A percentile compares a stretch with the other conserved stretches of the same genome.
Evolutionary conservation across 495 filamentous ascomycete species (phyloP).

Genomic region (Immersiella caudata): DNA sequence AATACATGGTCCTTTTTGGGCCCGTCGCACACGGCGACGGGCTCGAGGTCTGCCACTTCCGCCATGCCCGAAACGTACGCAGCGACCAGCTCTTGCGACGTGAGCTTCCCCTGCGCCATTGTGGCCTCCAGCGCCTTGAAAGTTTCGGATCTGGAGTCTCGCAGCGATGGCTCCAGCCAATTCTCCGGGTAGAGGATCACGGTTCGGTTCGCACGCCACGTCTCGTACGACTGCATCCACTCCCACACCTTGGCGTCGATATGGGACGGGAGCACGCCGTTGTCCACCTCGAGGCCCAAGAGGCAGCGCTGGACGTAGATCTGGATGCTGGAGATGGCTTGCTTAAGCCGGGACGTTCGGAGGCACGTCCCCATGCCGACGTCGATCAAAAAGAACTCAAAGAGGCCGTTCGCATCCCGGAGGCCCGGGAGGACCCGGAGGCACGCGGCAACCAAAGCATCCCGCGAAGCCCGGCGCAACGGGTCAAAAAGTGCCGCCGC

Average conservation of each 20-base stretch:
- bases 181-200: constrained; percentile 48
- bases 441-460: neutral
- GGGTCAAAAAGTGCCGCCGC: too few species aligned
- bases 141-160: constrained; percentile 42
- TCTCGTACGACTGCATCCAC: constrained; percentile 21
- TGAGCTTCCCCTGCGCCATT: too few species aligned
- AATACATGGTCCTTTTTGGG: neutral
- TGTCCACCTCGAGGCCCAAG: constrained; percentile 41
- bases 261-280: constrained; percentile 6
- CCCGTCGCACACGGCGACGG: too few species aligned
- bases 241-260: neutral
- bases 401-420: constrained; percentile 34
- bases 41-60: too few species aligned
- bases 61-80: too few species aligned
- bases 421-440: constrained; percentile 28
- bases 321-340: constrained; percentile 44
- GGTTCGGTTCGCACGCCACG: constrained; percentile 45
- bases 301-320: constrained; percentile 45
- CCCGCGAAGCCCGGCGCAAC: too few species aligned
- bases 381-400: constrained; percentile 45
- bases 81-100: too few species aligned
- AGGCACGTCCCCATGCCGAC: constrained; percentile 36
- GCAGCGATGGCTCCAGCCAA: constrained; percentile 41
- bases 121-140: constrained; percentile 29
- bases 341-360: constrained; percentile 42